phyloP scores from a whole-genome alignment of 2,329 filamentous ascomycete species.

The Penicillium sp. region DNA sequence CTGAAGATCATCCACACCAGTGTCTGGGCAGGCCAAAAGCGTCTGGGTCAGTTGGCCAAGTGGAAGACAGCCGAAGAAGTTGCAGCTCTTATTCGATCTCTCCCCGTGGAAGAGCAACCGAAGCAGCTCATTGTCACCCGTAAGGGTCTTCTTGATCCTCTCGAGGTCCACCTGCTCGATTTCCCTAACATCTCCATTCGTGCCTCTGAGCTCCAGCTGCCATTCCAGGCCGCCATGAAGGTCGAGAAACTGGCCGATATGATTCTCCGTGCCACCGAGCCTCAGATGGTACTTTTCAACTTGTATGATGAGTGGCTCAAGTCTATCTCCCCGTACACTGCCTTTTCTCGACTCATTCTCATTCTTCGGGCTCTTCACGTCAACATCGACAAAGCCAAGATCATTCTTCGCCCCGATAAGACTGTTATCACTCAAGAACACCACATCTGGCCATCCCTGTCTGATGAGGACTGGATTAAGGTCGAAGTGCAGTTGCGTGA shows the following conservation, averaged over 20 bases:
- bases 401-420: conserved; percentile 93
- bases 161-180: conserved; percentile 95
- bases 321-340: conserved; percentile 96
- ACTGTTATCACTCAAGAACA: conserved; percentile 97
- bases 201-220: conserved; percentile 91
- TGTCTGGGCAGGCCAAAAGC: conserved; percentile 98
- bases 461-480: conserved; percentile 98
- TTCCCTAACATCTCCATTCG: conserved; percentile 99
- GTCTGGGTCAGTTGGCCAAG: conserved; percentile 95
- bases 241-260: conserved; percentile 99
- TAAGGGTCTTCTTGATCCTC: conserved; percentile 93
- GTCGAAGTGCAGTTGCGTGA: conserved; percentile 96
- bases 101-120: conserved; percentile 96
- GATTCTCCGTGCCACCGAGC: conserved; percentile 95
- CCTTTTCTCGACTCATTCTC: conserved; percentile 90
- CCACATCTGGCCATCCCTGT: conserved; percentile 94
- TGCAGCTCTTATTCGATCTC: conserved; percentile 87
- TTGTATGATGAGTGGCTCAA: conserved; percentile 99
- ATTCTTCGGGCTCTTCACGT: conserved; percentile 94
- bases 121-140: conserved; percentile 98
- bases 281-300: conserved; percentile 99
- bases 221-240: conserved; percentile 99
- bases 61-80: conserved; percentile 99
- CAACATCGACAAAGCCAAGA: conserved; percentile 97
- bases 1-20: conserved; percentile 99